A percentile compares a stretch with the other conserved stretches of the same genome.
Conservation (phyloP, 306 rosid genomes). For the Coriaria nepalensis region DNA sequence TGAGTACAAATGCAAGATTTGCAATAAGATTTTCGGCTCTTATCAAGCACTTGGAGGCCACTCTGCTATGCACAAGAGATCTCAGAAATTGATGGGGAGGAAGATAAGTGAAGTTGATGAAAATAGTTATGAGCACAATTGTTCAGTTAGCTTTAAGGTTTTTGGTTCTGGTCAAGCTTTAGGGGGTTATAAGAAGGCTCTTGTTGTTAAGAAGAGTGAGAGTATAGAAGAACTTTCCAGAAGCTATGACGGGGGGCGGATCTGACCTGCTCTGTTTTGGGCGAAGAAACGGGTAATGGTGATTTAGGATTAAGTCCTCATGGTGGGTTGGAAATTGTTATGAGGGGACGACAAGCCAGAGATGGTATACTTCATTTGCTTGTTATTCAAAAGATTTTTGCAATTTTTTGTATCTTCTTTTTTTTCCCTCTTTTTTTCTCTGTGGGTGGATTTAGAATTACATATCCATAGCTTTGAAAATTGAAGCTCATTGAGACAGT, state of each 20-base stretch:
- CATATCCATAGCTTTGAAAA: no score
- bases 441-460: no score
- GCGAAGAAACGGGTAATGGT: conserved; percentile 13
- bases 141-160: conserved; percentile 31
- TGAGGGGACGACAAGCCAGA: no score
- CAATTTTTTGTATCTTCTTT: no score
- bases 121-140: conserved; percentile 8
- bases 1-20: conserved; percentile 2
- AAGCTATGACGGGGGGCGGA: neutral
- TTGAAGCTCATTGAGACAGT: no score
- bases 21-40: neutral
- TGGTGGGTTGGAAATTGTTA: conserved; percentile 18
- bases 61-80: neutral
- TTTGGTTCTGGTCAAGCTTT: conserved; percentile 40
- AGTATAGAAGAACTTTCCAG: neutral
- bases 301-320: conserved; percentile 14
- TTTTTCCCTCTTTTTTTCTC: no score
- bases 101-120: neutral
- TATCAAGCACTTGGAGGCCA: conserved; percentile 5
- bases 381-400: no score
- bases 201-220: conserved; percentile 12
- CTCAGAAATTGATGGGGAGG: neutral
- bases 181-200: conserved; percentile 47
- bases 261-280: conserved; percentile 1
- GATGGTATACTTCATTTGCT: no score